Conservation (phyloP, 2,329 filamentous ascomycete genomes). For the Curvularia eragrostidis region DNA sequence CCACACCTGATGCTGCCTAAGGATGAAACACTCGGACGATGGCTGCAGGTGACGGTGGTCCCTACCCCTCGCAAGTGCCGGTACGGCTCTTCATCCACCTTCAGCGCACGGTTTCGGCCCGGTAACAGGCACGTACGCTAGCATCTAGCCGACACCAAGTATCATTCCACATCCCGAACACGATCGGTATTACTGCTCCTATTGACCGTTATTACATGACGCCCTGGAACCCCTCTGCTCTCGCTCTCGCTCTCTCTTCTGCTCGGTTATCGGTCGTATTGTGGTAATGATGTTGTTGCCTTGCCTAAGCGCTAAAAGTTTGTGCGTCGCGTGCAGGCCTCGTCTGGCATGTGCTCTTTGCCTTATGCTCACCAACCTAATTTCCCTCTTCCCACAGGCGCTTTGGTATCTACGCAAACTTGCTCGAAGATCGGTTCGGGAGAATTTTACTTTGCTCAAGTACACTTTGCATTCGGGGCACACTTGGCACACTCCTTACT, state of each 20-base stretch:
- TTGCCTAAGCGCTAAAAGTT: slow-evolving; percentile 2
- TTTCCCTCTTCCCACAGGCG: no score
- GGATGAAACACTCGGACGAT: not conserved
- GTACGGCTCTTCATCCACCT: not conserved
- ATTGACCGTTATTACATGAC: not conserved
- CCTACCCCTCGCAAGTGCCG: not conserved
- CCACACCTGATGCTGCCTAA: not conserved
- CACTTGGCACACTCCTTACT: not conserved
- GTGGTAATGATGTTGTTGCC: not conserved
- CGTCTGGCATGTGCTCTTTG: not conserved
- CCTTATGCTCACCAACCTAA: no score
- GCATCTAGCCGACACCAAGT: not conserved
- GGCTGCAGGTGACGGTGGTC: no score
- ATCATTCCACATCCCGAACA: not conserved
- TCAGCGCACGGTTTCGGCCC: not conserved
- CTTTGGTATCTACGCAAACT: no score
- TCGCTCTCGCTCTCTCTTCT: not conserved
- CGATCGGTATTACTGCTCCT: not conserved
- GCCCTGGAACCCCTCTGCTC: not conserved
- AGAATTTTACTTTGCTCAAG: no score
- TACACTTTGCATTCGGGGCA: no score
- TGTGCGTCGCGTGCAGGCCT: not conserved
- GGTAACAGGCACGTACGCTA: no score
- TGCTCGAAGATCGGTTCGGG: no score
- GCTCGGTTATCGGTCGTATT: not conserved